These are phyloP conservation scores for Neopestalotiopsis sp. DNA, from an alignment of 2,329 filamentous ascomycete genomes.

Conservation along the genomic window DNA sequence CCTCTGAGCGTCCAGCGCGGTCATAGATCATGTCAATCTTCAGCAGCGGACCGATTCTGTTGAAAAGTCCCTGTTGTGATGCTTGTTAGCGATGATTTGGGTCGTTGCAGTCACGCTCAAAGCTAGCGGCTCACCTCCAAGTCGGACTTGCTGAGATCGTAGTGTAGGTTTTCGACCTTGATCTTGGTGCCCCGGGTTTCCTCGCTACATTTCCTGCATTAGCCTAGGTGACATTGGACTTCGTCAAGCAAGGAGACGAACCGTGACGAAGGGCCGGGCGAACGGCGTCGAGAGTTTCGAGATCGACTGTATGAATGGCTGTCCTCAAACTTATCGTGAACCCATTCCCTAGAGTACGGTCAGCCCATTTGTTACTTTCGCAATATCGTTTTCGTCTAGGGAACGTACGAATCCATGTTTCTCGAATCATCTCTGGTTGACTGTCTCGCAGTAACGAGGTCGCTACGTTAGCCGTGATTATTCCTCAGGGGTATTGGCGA, in stretches of 20 bases:
- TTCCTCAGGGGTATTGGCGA: slow-evolving; percentile 25
- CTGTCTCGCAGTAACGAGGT: slow-evolving; percentile 43
- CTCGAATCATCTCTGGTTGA: slow-evolving; percentile 64
- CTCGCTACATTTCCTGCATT: slow-evolving; percentile 38
- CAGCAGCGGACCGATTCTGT: slow-evolving; percentile 73
- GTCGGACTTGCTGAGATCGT: slow-evolving; percentile 86
- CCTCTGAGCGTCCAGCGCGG: slow-evolving; percentile 85
- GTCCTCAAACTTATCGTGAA: slow-evolving; percentile 88
- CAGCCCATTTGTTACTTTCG: neutral
- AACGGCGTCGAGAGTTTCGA: slow-evolving; percentile 33
- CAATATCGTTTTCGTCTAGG: neutral
- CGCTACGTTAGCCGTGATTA: slow-evolving; percentile 54
- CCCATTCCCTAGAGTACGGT: slow-evolving; percentile 71
- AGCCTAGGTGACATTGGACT: neutral
- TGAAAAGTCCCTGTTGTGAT: slow-evolving; percentile 73
- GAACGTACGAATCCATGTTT: slow-evolving; percentile 72
- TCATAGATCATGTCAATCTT: slow-evolving; percentile 80
- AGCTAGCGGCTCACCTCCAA: slow-evolving; percentile 63
- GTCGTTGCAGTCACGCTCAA: neutral
- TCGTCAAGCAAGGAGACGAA: neutral
- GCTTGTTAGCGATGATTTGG: slow-evolving; percentile 30
- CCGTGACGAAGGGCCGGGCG: slow-evolving; percentile 39
- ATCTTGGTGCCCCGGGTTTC: slow-evolving; percentile 69
- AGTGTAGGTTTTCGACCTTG: slow-evolving; percentile 88
- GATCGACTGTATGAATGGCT: slow-evolving; percentile 44